A percentile compares a stretch with the other conserved stretches of the same genome.
phyloP scores from a whole-genome alignment of 139 green algal genomes.

The Tetradesmus obliquus region DNA sequence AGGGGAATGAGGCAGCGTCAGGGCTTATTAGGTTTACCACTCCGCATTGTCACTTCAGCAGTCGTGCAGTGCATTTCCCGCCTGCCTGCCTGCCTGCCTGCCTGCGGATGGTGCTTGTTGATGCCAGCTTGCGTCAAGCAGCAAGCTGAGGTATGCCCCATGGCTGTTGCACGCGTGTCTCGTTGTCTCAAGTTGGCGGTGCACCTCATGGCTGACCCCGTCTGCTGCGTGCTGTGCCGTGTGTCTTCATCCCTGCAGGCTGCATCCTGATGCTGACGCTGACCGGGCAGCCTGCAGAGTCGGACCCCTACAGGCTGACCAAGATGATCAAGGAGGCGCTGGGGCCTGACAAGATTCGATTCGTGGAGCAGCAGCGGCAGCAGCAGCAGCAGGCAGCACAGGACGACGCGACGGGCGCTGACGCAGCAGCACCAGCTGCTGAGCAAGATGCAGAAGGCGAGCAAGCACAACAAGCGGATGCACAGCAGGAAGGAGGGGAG shows the following conservation, averaged over 20 bases:
- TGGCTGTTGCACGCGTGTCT: too few relatives aligned
- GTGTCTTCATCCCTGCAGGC: background rate
- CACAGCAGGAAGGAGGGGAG: background rate
- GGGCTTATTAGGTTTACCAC: background rate
- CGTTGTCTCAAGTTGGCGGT: too few relatives aligned
- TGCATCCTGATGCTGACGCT: slow-evolving; percentile 7
- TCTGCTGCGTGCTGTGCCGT: background rate
- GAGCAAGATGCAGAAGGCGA: too few relatives aligned
- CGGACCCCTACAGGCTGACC: background rate
- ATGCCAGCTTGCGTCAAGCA: too few relatives aligned
- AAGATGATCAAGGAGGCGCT: slow-evolving; percentile 10
- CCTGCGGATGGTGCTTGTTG: too few relatives aligned
- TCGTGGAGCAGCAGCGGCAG: slow-evolving; percentile 36
- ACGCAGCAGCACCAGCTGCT: background rate
- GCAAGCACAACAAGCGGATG: background rate
- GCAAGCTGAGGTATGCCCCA: too few relatives aligned
- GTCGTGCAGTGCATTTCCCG: too few relatives aligned
- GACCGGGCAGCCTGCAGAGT: background rate
- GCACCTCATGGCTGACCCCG: too few relatives aligned
- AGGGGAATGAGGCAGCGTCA: background rate
- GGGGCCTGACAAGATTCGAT: background rate
- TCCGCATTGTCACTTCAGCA: too few relatives aligned
- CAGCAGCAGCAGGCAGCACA: slow-evolving; percentile 1
- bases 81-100: too few relatives aligned
- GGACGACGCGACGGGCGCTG: background rate